These are phyloP conservation scores for Penicillium flavigenum DNA, from an alignment of 495 filamentous ascomycete species.

Conservation along the genomic window DNA sequence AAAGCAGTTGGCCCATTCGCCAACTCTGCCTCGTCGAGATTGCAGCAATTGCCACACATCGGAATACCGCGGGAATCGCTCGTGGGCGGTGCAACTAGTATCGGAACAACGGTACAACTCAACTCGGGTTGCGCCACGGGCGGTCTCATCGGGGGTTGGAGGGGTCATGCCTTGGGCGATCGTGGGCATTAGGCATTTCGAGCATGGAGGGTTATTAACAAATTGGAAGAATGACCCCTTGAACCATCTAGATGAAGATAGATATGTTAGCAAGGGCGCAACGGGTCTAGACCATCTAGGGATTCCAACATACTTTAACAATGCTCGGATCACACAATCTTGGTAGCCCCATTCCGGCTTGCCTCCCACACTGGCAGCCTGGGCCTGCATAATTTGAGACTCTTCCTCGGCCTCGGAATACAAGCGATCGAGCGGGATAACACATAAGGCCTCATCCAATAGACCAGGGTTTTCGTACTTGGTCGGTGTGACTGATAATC, in stretches of 20 bases:
- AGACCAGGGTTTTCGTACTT: slow-evolving; percentile 97
- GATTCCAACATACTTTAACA: slow-evolving; percentile 61
- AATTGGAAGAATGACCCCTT: slow-evolving; percentile 91
- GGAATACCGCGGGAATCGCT: slow-evolving; percentile 91
- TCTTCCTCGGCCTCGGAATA: slow-evolving; percentile 95
- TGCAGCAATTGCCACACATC: slow-evolving; percentile 94
- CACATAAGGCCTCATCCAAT: slow-evolving; percentile 84
- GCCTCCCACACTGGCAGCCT: slow-evolving; percentile 79
- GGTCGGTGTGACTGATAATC: slow-evolving; percentile 77
- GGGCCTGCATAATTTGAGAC: slow-evolving; percentile 76
- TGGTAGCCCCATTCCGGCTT: slow-evolving; percentile 97
- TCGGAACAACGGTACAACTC: slow-evolving; percentile 86
- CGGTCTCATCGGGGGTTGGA: slow-evolving; percentile 83
- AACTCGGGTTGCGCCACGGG: slow-evolving; percentile 79
- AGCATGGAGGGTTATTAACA: slow-evolving; percentile 92
- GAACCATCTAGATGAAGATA: slow-evolving; percentile 72
- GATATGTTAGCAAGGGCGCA: slow-evolving; percentile 24
- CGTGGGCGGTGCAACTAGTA: slow-evolving; percentile 66
- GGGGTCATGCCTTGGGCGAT: slow-evolving; percentile 75
- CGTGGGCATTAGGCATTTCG: slow-evolving; percentile 77
- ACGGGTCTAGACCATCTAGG: slow-evolving; percentile 9
- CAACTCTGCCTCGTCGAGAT: slow-evolving; percentile 77
- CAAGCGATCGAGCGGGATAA: slow-evolving; percentile 86
- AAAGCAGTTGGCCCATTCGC: slow-evolving; percentile 99
- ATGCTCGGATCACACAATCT: slow-evolving; percentile 90